Evolutionary conservation across 768 basidiomycete species (phyloP).

Genomic region (Coprinellus micaceus): DNA sequence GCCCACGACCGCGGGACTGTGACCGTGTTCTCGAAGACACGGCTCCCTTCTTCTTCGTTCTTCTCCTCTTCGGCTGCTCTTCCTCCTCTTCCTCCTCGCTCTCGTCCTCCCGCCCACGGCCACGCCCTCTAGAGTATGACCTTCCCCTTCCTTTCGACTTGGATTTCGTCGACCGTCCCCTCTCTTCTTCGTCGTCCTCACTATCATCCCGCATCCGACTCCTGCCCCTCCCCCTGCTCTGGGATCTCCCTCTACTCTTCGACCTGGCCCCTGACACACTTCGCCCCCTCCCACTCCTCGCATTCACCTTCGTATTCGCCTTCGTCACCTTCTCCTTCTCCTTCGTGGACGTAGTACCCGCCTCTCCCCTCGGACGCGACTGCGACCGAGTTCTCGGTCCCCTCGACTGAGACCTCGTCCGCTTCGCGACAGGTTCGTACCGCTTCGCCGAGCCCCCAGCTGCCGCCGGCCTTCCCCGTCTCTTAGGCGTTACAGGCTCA

Average conservation of each 20-base stretch:
- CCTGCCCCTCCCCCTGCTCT: conserved; percentile 9
- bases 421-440: too few species aligned
- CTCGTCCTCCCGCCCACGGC: conserved; percentile 1
- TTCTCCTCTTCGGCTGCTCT: conserved; percentile 10
- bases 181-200: conserved; percentile 15
- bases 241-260: conserved; percentile 15
- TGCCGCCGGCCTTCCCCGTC: neutral
- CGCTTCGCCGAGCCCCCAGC: neutral
- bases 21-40: neutral
- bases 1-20: too few species aligned
- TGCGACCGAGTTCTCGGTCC: too few species aligned
- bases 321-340: neutral
- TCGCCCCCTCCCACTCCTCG: neutral
- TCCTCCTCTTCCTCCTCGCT: conserved; percentile 1
- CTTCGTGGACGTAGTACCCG: too few species aligned
- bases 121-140: too few species aligned
- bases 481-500: neutral
- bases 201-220: conserved; percentile 4
- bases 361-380: too few species aligned
- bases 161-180: neutral
- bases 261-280: conserved; percentile 8
- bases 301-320: conserved; percentile 9
- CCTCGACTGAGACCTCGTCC: too few species aligned
- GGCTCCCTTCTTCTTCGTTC: neutral
- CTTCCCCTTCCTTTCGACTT: conserved; percentile 1